Evolutionary conservation across 441 rosid species (phyloP), one percentile per base, ranked within the genome.

Genomic region (Biscutella laevigata): DNA sequence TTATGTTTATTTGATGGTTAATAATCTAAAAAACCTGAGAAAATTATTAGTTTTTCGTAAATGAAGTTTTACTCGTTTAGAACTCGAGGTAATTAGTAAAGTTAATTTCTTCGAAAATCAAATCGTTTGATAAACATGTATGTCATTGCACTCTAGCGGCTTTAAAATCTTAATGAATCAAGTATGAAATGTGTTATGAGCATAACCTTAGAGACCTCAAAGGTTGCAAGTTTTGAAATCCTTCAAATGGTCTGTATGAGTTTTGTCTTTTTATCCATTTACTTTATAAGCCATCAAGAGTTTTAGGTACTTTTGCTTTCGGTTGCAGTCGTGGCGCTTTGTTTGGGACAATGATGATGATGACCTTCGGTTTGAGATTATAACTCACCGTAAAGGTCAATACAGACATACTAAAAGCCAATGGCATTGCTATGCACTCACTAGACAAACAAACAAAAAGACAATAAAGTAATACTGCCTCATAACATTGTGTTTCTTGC

Each of bases 371-470:
- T 28, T 52, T 52, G 45, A 46, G 61, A 61, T 38, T 53, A 45
- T 54, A 62, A 58, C 53, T 59, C 66, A 38, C 52, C 43, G 57
- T 41, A 54, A 48, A 61, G 59, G 53, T 42, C 48, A 57, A 43
- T 57, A 64, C 59, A 57, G 38, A 41, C 52, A 64, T 20, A 43
- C 58, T 33, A n/a, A 56, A 49, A 56, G 57, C 63, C 62, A 36
- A 56, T 43, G 53, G 28, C 45, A 13, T 64, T 61, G 66, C 26
- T 57, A 55, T 27, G 67, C 70, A 61, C 61, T 58, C 55, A 53
- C 61, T 52, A n/a, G 71, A 62, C 69, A 62, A 58, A 45, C 42
- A 36, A 53, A 57, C 68, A 53, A 66, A n/a, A n/a, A n/a, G n/a
- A n/a, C n/a, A n/a, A n/a, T n/a, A 62, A 53, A 49, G 57, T 47